A percentile compares a stretch with the other conserved stretches of the same genome.
These are phyloP conservation scores for Globisporangium spiculum DNA, from an alignment of 352 stramenopile genomes.

Conservation along the genomic window DNA sequence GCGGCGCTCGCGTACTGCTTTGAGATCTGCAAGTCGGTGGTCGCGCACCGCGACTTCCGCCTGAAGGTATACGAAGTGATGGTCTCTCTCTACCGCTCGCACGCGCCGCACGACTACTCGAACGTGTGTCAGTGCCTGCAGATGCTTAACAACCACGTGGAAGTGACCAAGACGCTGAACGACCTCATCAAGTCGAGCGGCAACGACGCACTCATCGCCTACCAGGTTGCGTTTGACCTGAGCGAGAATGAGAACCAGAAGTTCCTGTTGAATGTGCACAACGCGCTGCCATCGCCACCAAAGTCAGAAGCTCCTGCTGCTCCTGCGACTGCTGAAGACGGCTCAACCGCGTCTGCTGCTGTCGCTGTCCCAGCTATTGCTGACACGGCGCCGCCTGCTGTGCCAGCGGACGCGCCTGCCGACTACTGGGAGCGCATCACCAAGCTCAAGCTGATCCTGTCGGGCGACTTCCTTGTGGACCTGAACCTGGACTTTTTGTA, in stretches of 20 bases:
- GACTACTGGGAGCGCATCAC: slow-evolving; percentile 83
- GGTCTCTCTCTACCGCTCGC: slow-evolving; percentile 75
- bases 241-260: slow-evolving; percentile 97
- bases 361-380: slow-evolving; percentile 27
- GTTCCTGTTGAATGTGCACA: slow-evolving; percentile 93
- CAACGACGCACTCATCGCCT: slow-evolving; percentile 88
- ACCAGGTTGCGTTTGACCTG: slow-evolving; percentile 98
- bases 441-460: slow-evolving; percentile 88
- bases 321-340: slow-evolving; percentile 30
- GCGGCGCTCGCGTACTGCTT: slow-evolving; percentile 92
- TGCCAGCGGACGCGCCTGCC: slow-evolving; percentile 41
- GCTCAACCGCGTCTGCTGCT: slow-evolving; percentile 5
- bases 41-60: slow-evolving; percentile 92
- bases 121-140: slow-evolving; percentile 87
- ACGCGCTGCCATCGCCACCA: slow-evolving; percentile 69
- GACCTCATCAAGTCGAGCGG: slow-evolving; percentile 74
- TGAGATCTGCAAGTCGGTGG: slow-evolving; percentile 90
- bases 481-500: slow-evolving; percentile 93
- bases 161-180: slow-evolving; percentile 88
- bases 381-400: slow-evolving; percentile 26
- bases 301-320: slow-evolving; percentile 26
- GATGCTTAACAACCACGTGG: slow-evolving; percentile 78
- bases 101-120: slow-evolving; percentile 65
- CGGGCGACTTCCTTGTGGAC: slow-evolving; percentile 90
- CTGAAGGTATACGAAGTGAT: slow-evolving; percentile 94